Evolutionary conservation across 2,329 filamentous ascomycete genomes (phyloP), one percentile per base, ranked within the genome.

Genomic region (Cercospora nicotianae): DNA sequence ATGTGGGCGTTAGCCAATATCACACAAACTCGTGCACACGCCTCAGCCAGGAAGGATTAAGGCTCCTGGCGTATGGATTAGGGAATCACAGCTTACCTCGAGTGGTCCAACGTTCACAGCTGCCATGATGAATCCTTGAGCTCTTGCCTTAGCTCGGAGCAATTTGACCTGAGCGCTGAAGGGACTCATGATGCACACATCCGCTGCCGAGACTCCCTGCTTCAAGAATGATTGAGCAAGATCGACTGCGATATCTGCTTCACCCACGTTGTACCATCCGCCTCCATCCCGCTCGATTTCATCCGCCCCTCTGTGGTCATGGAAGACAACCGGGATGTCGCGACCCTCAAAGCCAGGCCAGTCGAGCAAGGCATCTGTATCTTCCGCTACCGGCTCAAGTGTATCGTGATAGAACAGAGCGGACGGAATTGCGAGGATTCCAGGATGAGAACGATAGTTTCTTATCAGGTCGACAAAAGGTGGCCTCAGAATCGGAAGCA

Each of bases 111-210:
- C 74, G 66, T 70, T 74, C 13, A 75, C 42, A 31, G 45, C 65
- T 5, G 36, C 45, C 65, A 71, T 60, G n/a, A 36, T 8, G 31
- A 33, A 39, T 6, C 30, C 20, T 30, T 58, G 45, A 0, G 33
- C 26, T 42, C 73, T 45, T 13, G 74, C 72, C 31, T 68, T 63
- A 6, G 42, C 65, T n/a, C 72, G 72, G 1, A 75, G 65, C 13
- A 71, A 9, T 42, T 67, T 69, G 20, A 75, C 74, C 55, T 75
- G 74, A 2, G 74, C 74, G 30, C 69, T 60, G 68, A 75, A 75
- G 30, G 74, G 74, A 30, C 70, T 72, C 69, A 75, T 75, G 65
- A 75, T 72, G 67, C 74, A 75, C 30, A 75, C 72, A 3, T 75
- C 71, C 20, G 58, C 33, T 39, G 65, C 59, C 30, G 66, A 23